Evolutionary conservation across 352 stramenopile species (phyloP), one percentile per base, ranked within the genome.

Genomic region (Globisporangium cylindrosporum): DNA sequence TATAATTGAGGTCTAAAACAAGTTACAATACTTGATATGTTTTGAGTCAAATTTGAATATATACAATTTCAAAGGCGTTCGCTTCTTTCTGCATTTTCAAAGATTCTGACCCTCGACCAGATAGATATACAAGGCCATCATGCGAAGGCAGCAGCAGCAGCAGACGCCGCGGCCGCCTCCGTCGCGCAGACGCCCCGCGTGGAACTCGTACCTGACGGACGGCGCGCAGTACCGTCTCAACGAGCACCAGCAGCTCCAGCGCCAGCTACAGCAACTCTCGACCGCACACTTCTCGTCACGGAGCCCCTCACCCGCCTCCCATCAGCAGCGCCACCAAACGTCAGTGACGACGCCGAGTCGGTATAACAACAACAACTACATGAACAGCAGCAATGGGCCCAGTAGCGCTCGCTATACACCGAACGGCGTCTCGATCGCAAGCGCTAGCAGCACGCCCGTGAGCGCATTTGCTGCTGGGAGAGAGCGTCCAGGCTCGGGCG

Each of bases 161-260:
- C 32, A 60, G 38, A 46, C 57, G 10, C n/a, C 46, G 10, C 9
- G 10, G 4, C 53, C 60, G 20, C 55, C 48, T 24, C 66, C 59
- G 15, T 53, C 61, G n/a, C 72, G 59, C 29, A 62, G 67, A 56
- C 76, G 76, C 10, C 80, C 80, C 8, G 68, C 68, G 32, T 89
- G 80, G 80, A 87, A 89, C 69, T 66, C 24, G 14, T 89, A 89
- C 38, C 66, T 89, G 29, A 89, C 78, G 0, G 80, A 89, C 60
- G 68, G 72, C 51, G 15, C 54, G 27, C 78, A 75, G 51, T 89
- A 89, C 75, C 76, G 74, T 43, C 67, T 87, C 29, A 78, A 73
- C 64, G 74, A 81, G 59, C 73, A 82, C 62, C 64, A 79, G 66
- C 74, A 83, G 65, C 74, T 83, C 51, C 72, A 77, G 51, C 69